Evolutionary conservation across 1,284 basidiomycete genomes (phyloP), one percentile per base, ranked within the genome.

Genomic region (Heterobasidion annosum): DNA sequence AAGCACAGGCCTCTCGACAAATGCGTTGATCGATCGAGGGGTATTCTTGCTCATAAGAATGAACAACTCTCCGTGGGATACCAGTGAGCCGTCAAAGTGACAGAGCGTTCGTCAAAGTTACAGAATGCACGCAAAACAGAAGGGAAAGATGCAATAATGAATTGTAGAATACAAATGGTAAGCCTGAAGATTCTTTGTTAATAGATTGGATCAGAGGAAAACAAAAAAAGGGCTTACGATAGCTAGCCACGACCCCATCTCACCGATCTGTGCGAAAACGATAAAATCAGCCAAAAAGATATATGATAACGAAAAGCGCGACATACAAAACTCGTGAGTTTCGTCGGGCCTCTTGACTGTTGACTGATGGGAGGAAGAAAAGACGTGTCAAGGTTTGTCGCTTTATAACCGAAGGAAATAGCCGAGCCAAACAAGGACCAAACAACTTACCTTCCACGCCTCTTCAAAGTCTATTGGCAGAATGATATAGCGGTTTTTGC

Each of bases 401-500:
- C 68, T 67, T 72, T 73, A 70, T 66, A 68, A 61, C 57, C 51
- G 53, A 57, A 63, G 56, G 54, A 43, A 61, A 66, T 64, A 64
- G 62, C 12, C 51, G 25, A 45, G 61, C 63, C 70, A 78, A 79
- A 73, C 59, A 71, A 50, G 59, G 45, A 57, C 72, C 62, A 71
- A 71, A 81, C 60, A 79, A 82, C 88, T 67, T 63, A 95, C 92
- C 80, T 97, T 98, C 93, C 94, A 98, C 65, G 93, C 92, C 71
- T 98, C 94, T 69, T 99, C 97, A 68, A 98, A 99, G 79, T 99
- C 97, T 34, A 90, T 83, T 0, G 97, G 96, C 50, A 99, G 77
- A 67, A 99, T 96, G 54, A 99, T 83, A 70, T 99, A 99, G 65
- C 97, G 85, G 71, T 98, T 98, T 77, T 97, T 98, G 57, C 96